Base-by-base conservation (phyloP, 306 rosid genomes). In the Phaseolus lunatus region DNA sequence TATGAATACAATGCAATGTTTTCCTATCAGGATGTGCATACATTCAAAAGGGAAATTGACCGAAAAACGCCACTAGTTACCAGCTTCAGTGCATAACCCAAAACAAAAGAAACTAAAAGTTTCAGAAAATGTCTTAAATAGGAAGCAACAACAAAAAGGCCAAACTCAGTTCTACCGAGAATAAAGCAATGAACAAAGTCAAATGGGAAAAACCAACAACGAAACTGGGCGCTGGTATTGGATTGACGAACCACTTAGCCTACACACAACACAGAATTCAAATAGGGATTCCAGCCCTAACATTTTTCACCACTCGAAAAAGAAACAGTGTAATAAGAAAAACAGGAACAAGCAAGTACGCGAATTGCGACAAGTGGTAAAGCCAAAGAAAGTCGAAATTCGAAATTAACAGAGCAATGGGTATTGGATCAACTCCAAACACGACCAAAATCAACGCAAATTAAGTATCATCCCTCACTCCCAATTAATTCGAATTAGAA, bases 201-300 rank as follows among this genome's bases (percentile, higher is more conserved):
- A 70, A 67, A 63, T 27, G 69, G 59, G 10, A 64, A 72, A 68
- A 72, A 76, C 15, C 48, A 43, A 12, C 44, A 14, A 53, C 24
- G 22, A 77, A 48, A 59, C 29, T 31, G 7, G 31, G 18, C 47
- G 57, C 39, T 58, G 7, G 66, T 16, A 48, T 18, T 37, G 78
- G 57, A 81, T 53, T 84, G 35, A 63, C 27, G 67, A 58, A 73
- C 31, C 73, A 82, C 61, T 70, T 50, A 29, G 58, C 29, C 43
- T 22, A 58, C 45, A 75, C 70, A 70, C 12, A 62, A 7, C 19
- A 31, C 16, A 3, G 14, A 76, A 84, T 66, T 41, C 27, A 61
- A 86, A 75, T 66, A 41, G 50, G 74, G 77, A 67, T 77, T 77
- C 37, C 53, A 77, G 77, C 70, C 89, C 85, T 44, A 82, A 79